phyloP scores from a whole-genome alignment of 2,329 filamentous ascomycete genomes.

The Botrytis medusae region DNA sequence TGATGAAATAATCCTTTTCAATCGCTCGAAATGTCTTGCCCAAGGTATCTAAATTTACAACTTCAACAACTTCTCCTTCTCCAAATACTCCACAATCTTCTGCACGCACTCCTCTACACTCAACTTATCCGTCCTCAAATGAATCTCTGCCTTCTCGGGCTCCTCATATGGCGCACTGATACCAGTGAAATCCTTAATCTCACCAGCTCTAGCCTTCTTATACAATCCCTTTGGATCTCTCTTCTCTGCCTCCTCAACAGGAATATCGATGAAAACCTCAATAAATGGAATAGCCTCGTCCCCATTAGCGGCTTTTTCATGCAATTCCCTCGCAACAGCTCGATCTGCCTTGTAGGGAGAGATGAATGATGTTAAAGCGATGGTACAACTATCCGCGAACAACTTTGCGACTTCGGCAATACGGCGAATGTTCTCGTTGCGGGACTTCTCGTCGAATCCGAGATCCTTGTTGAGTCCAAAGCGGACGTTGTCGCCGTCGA shows the following conservation, averaged over 20 bases:
- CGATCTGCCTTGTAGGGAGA: constrained; percentile 90
- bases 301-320: constrained; percentile 57
- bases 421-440: constrained; percentile 96
- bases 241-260: constrained; percentile 88
- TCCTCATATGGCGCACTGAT: constrained; percentile 95
- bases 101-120: constrained; percentile 85
- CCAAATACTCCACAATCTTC: constrained; percentile 78
- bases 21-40: not conserved
- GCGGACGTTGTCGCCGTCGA: constrained; percentile 97
- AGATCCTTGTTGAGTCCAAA: constrained; percentile 98
- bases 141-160: constrained; percentile 81
- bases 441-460: constrained; percentile 87
- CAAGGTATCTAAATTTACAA: constrained; percentile 23
- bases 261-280: constrained; percentile 91
- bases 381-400: constrained; percentile 84
- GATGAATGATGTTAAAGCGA: constrained; percentile 96
- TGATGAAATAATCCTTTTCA: not conserved
- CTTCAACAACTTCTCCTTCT: constrained; percentile 62
- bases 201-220: constrained; percentile 89
- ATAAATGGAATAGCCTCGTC: constrained; percentile 78
- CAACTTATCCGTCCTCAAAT: constrained; percentile 77
- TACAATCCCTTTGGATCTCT: constrained; percentile 97
- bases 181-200: constrained; percentile 97
- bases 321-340: constrained; percentile 75
- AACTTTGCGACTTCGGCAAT: constrained; percentile 93